A percentile compares a stretch with the other conserved stretches of the same genome.
These are phyloP conservation scores for Pugionium cornutum DNA, from an alignment of 345 rosid species.

Conservation along the genomic window DNA sequence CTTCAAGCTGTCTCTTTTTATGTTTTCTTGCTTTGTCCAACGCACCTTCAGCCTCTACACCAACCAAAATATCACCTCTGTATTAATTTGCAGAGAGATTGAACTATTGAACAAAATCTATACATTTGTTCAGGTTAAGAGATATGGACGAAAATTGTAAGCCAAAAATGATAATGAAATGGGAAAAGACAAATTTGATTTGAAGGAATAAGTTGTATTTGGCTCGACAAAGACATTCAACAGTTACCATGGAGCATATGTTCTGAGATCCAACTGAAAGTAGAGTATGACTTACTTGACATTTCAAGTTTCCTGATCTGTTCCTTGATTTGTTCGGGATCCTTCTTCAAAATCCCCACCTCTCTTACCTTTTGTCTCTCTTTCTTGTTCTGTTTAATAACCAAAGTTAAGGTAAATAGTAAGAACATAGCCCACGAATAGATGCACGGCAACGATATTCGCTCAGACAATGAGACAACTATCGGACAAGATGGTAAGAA, in stretches of 20 bases:
- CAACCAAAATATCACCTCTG: conserved; percentile 30
- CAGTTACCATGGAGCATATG: neutral
- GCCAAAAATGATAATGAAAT: neutral
- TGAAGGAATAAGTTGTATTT: neutral
- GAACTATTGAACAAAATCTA: neutral
- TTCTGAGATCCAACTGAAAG: neutral
- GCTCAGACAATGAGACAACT: neutral
- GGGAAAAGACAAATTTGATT: neutral
- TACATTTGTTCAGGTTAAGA: neutral
- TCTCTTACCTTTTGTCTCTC: conserved; percentile 98
- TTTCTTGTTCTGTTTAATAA: conserved; percentile 81
- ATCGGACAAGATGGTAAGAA: neutral
- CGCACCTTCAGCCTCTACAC: conserved; percentile 97
- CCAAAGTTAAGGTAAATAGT: neutral
- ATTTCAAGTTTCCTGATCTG: conserved; percentile 88
- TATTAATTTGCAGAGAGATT: conserved; percentile 18
- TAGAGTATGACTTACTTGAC: conserved; percentile 64
- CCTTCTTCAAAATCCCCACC: conserved; percentile 96
- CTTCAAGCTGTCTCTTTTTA: conserved; percentile 97
- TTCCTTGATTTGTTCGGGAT: conserved; percentile 79
- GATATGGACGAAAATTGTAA: neutral
- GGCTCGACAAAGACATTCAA: neutral
- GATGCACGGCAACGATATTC: neutral
- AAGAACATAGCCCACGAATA: neutral
- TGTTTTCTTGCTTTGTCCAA: conserved; percentile 98